Conservation (phyloP, 495 filamentous ascomycete species). For the Aspergillus homomorphus region DNA sequence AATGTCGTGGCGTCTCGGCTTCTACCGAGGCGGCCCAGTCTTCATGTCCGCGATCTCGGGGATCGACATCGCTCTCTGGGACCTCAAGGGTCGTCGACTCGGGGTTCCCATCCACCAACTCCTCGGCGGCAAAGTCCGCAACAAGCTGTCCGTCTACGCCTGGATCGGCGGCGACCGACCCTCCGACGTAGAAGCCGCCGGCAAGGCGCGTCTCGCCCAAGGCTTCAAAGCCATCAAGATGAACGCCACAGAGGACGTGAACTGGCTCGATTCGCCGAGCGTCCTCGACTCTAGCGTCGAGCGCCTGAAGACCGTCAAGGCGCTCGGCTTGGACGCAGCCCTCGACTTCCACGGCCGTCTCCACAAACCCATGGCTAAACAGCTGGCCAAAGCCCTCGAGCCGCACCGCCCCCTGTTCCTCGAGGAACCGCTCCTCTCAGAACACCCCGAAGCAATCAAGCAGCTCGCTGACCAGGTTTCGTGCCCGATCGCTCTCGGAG, state of each 20-base stretch:
- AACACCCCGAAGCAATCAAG: slow-evolving; percentile 69
- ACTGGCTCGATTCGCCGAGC: slow-evolving; percentile 73
- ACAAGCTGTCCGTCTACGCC: slow-evolving; percentile 70
- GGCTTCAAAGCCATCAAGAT: slow-evolving; percentile 75
- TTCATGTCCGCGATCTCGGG: slow-evolving; percentile 77
- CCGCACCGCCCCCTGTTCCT: slow-evolving; percentile 74
- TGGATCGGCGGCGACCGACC: slow-evolving; percentile 84
- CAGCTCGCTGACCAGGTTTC: slow-evolving; percentile 58
- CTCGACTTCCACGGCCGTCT: slow-evolving; percentile 78
- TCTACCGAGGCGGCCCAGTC: slow-evolving; percentile 77
- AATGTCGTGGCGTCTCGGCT: slow-evolving; percentile 62
- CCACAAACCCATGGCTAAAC: slow-evolving; percentile 80
- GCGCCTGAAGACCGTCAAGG: slow-evolving; percentile 65
- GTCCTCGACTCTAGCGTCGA: slow-evolving; percentile 64
- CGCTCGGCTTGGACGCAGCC: slow-evolving; percentile 65
- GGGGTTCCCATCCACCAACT: slow-evolving; percentile 69
- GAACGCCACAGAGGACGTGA: slow-evolving; percentile 77
- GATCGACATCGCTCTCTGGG: slow-evolving; percentile 79
- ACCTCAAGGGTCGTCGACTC: slow-evolving; percentile 60
- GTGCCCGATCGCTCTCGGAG: slow-evolving; percentile 71
- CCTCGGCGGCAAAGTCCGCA: slow-evolving; percentile 69
- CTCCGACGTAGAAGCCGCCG: slow-evolving; percentile 61
- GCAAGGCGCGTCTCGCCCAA: slow-evolving; percentile 62
- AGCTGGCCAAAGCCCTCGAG: slow-evolving; percentile 67
- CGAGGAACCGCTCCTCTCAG: slow-evolving; percentile 72